Percentiles rank a stretch among this genome's conserved stretches.
Conservation (phyloP, 345 rosid species). For the Tarenaya hassleriana region DNA sequence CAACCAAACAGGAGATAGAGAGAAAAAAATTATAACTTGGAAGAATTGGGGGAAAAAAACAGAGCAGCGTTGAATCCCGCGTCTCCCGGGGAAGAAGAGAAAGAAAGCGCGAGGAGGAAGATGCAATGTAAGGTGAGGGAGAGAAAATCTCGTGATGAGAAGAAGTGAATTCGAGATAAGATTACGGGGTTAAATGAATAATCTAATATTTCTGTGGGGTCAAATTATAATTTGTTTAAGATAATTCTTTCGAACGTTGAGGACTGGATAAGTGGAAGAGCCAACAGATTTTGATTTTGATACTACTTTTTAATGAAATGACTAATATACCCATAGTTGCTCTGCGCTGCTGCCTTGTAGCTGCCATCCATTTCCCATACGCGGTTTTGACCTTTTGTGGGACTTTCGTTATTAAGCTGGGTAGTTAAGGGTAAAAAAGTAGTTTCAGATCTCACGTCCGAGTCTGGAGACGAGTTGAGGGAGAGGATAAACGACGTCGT, state of each 20-base stretch:
- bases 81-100: constrained; percentile 17
- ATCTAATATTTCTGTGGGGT: background rate
- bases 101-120: background rate
- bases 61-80: constrained; percentile 32
- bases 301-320: background rate
- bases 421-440: background rate
- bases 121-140: background rate
- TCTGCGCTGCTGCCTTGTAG: too few relatives aligned
- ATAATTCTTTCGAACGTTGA: constrained; percentile 17
- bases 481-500: too few relatives aligned
- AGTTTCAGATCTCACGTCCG: too few relatives aligned
- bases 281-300: background rate
- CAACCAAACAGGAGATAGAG: constrained; percentile 12
- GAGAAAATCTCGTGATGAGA: constrained; percentile 1
- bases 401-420: background rate
- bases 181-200: constrained; percentile 8
- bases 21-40: too few relatives aligned
- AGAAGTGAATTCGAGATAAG: background rate
- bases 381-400: background rate
- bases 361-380: too few relatives aligned
- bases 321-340: constrained; percentile 11
- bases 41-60: constrained; percentile 1
- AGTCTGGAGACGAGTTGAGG: too few relatives aligned
- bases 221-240: constrained; percentile 13
- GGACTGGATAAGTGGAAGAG: background rate